A percentile compares a stretch with the other conserved stretches of the same genome.
Conservation (phyloP, 2,329 filamentous ascomycete genomes). For the Byssothecium circinans region DNA sequence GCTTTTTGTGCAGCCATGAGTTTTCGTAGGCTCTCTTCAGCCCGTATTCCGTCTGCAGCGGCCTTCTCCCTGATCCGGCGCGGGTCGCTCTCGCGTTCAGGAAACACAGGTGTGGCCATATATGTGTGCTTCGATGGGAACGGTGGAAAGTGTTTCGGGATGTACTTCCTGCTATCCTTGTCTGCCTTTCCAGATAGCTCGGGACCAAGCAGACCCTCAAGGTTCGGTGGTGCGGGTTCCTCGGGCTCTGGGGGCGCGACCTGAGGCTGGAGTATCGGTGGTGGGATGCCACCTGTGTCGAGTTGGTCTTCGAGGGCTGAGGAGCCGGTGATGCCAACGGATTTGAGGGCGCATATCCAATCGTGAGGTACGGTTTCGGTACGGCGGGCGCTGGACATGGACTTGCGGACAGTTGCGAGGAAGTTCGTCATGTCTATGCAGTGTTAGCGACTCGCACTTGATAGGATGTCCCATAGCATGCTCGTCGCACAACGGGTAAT, state of each 20-base stretch:
- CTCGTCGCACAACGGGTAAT: constrained; percentile 19
- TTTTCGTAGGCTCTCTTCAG: constrained; percentile 66
- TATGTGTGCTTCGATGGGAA: constrained; percentile 68
- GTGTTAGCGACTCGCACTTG: constrained; percentile 18
- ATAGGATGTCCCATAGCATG: constrained; percentile 1
- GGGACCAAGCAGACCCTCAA: constrained; percentile 55
- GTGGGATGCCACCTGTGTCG: constrained; percentile 42
- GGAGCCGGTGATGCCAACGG: constrained; percentile 43
- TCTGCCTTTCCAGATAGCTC: constrained; percentile 53
- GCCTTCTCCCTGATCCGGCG: constrained; percentile 63
- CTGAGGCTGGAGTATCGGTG: constrained; percentile 41
- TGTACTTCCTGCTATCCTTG: constrained; percentile 54
- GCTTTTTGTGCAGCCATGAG: constrained; percentile 55
- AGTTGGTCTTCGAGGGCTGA: constrained; percentile 46
- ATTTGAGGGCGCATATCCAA: constrained; percentile 57
- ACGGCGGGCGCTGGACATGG: constrained; percentile 61
- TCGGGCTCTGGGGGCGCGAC: constrained; percentile 47
- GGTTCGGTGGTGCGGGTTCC: constrained; percentile 46
- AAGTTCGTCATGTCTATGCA: constrained; percentile 57
- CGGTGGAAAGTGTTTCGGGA: constrained; percentile 62
- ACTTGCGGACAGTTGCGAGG: constrained; percentile 56
- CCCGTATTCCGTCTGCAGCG: constrained; percentile 65
- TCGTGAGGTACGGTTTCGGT: constrained; percentile 60
- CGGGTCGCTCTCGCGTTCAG: constrained; percentile 61
- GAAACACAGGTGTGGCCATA: constrained; percentile 61